Base-by-base conservation (phyloP, 139 green algal species). In the Chlorokybus atmophyticus region DNA sequence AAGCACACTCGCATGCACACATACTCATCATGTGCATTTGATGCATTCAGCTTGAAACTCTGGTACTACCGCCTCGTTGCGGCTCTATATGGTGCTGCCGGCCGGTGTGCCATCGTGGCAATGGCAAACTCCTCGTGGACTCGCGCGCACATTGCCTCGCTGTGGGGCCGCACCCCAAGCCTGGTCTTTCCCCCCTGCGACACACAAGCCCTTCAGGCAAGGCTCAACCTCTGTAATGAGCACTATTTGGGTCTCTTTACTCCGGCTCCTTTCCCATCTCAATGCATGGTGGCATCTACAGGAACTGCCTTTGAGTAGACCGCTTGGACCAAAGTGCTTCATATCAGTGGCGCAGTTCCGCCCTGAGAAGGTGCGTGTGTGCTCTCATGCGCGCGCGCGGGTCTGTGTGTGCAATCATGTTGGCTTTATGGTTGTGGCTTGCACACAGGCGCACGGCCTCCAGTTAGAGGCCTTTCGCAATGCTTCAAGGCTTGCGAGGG, bases 91-190 rank as follows among this genome's bases (percentile, higher is more conserved):
- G 82, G 81, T 8, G 40, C 53, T 17, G 64, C 52, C 5, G 65
- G 64, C 26, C 8, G 38, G 19, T 32, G 40, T 3, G 58, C 64
- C 6, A 29, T 60, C 29, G 47, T 81, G 32, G 79, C 80, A 14
- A 87, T 93, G 79, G 87, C 89, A 27, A 97, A 97, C 76, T 89
- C 76, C 6, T 79, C 55, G n/a, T 98, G 90, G 90, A 98, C 90
- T 3, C 52, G 53, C n/a, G 66, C 29, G 0, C 90, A 96, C 76
- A 83, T 98, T 7, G 6, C 29, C 38, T 35, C 62, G 48, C 58
- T 96, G 23, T 98, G 87, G 85, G 84, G 75, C 32, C 6, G 27
- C 26, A 50, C 30, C 30, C 44, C 6, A 48, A 50, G 5, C 21
- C 60, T 73, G 14, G 87, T 97, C 24, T 94, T 87, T 66, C 89